Conservation (phyloP, 75 land plant species). For the Pinus albicaulis region DNA sequence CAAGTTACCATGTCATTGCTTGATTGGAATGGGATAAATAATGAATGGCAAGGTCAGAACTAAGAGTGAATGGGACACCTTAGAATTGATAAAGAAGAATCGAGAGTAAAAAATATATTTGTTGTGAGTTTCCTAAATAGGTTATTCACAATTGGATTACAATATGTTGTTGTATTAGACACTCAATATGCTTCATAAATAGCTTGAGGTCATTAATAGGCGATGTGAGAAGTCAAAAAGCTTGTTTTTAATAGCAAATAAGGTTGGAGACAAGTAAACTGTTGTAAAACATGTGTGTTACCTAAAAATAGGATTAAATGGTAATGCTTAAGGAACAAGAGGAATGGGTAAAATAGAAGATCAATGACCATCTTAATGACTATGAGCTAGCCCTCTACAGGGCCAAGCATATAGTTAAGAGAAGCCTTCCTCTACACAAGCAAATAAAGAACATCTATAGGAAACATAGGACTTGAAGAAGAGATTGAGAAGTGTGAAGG, state of each 20-base stretch:
- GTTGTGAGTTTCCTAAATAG: constrained; percentile 30
- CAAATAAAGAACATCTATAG: no score
- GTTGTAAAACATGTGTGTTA: constrained; percentile 60
- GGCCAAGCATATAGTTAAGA: no score
- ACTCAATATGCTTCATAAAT: constrained; percentile 66
- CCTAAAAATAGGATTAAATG: constrained; percentile 33
- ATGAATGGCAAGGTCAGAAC: no score
- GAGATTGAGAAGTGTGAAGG: no score
- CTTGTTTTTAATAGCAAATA: constrained; percentile 34
- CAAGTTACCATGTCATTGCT: no score
- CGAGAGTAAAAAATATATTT: constrained; percentile 79
- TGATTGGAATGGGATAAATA: no score
- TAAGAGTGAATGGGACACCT: no score
- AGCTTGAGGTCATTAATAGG: constrained; percentile 54
- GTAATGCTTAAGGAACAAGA: constrained; percentile 46
- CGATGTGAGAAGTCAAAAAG: constrained; percentile 38
- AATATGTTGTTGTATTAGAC: constrained; percentile 73
- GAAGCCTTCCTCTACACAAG: no score
- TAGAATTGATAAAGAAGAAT: constrained; percentile 28
- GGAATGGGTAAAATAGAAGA: no score
- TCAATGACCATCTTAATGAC: no score
- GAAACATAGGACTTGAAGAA: no score
- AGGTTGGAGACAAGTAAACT: constrained; percentile 56
- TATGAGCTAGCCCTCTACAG: no score
- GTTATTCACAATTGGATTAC: constrained; percentile 46